These are phyloP conservation scores for Penicillium robsamsonii DNA, from an alignment of 495 filamentous ascomycete species.

Conservation along the genomic window DNA sequence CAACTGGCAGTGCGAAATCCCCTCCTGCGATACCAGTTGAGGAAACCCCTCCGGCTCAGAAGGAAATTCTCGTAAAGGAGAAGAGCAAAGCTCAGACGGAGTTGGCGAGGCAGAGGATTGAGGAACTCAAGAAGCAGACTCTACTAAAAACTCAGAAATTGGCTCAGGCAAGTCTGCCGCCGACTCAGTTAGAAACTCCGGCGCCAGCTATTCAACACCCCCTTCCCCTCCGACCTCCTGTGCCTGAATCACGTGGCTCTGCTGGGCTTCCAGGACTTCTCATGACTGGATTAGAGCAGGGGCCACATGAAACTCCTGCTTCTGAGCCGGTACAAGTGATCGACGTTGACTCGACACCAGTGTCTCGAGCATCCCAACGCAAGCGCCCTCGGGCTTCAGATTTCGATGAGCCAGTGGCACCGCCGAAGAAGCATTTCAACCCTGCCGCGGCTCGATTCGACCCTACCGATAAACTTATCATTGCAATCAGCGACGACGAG, in stretches of 20 bases:
- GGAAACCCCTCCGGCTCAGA: constrained; percentile 19
- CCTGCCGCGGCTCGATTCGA: constrained; percentile 24
- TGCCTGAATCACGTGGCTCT: constrained; percentile 25
- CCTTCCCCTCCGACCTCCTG: constrained; percentile 44
- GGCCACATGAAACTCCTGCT: constrained; percentile 5
- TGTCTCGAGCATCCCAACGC: constrained; percentile 42
- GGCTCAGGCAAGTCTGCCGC: constrained; percentile 2
- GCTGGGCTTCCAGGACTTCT: constrained; percentile 54
- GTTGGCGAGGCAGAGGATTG: constrained; percentile 51
- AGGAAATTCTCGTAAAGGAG: constrained; percentile 38
- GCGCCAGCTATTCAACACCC: constrained; percentile 35
- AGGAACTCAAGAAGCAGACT: constrained; percentile 48
- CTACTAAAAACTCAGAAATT: constrained; percentile 34
- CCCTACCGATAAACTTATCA: constrained; percentile 46
- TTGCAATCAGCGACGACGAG: constrained; percentile 77
- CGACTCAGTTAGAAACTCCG: background rate
- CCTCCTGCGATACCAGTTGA: constrained; percentile 7
- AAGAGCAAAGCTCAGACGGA: constrained; percentile 58
- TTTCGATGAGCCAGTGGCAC: constrained; percentile 55
- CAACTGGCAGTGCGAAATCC: constrained; percentile 16
- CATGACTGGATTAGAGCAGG: constrained; percentile 37
- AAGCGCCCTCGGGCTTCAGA: constrained; percentile 88
- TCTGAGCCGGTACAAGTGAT: constrained; percentile 12
- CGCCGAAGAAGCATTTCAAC: constrained; percentile 64
- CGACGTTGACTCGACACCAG: constrained; percentile 26